Evolutionary conservation across 306 rosid genomes (phyloP).

Genomic region (Pueraria montana): DNA sequence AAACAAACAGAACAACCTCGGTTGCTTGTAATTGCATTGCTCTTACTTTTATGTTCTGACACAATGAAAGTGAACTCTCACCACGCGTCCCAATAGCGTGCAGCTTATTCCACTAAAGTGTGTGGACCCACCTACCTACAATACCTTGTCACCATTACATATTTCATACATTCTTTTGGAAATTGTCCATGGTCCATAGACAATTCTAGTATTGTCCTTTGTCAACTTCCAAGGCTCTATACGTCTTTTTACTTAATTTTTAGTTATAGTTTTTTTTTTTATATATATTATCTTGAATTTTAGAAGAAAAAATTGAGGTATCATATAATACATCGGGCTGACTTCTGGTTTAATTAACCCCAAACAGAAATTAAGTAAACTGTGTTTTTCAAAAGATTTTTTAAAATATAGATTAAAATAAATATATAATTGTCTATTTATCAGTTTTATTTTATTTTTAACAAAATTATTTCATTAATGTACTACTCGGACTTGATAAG

Average conservation of each 20-base stretch:
- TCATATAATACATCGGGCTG: background rate
- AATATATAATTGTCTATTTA: too few relatives aligned
- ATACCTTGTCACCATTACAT: background rate
- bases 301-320: background rate
- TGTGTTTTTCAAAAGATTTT: background rate
- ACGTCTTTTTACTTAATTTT: background rate
- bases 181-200: background rate
- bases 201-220: background rate
- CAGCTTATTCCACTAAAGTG: background rate
- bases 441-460: background rate
- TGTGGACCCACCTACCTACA: background rate
- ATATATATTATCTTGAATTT: background rate
- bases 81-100: slow-evolving; percentile 36
- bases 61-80: slow-evolving; percentile 36
- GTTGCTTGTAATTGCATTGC: slow-evolving; percentile 51
- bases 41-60: slow-evolving; percentile 9
- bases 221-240: background rate
- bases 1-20: slow-evolving; percentile 24
- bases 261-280: background rate
- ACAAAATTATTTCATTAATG: background rate
- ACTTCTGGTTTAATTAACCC: background rate
- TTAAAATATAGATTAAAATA: too few relatives aligned
- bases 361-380: background rate
- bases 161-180: background rate
- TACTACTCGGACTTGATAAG: too few relatives aligned